A percentile compares a stretch with the other conserved stretches of the same genome.
Evolutionary conservation across 441 rosid species (phyloP).

Genomic region (Melastoma candidum): DNA sequence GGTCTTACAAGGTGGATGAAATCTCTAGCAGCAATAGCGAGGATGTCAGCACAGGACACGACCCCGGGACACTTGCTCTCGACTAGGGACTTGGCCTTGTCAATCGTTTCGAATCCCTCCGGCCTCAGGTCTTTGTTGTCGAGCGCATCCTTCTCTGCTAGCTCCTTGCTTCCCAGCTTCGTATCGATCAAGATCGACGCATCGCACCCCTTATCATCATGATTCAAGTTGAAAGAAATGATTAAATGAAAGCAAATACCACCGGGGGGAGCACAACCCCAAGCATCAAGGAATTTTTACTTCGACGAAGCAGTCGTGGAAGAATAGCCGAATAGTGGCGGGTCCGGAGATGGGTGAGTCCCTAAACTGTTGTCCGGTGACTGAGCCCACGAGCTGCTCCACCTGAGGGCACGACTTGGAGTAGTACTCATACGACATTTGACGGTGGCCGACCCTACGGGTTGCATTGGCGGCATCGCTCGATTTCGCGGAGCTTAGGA

Average conservation of each 20-base stretch:
- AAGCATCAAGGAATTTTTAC: conserved; percentile 19
- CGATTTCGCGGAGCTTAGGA: too few species aligned
- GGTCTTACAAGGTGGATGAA: conserved; percentile 30
- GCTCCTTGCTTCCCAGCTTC: conserved; percentile 38
- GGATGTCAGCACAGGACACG: conserved; percentile 43
- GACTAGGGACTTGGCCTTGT: conserved; percentile 39
- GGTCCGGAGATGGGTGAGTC: conserved; percentile 47
- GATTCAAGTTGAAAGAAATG: not conserved
- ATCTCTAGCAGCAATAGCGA: conserved; percentile 44
- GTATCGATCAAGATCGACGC: conserved; percentile 40
- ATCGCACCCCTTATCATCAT: conserved; percentile 49
- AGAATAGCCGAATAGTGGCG: conserved; percentile 57
- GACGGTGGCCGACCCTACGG: conserved; percentile 18
- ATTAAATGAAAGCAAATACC: not conserved
- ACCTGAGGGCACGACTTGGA: conserved; percentile 47
- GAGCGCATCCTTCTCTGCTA: conserved; percentile 45
- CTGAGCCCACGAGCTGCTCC: conserved; percentile 40
- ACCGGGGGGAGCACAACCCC: not conserved
- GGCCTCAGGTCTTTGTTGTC: conserved; percentile 43
- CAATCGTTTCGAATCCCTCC: conserved; percentile 44
- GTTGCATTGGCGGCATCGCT: conserved; percentile 9
- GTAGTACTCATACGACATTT: conserved; percentile 38
- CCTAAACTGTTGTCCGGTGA: conserved; percentile 46
- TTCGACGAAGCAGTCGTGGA: conserved; percentile 66
- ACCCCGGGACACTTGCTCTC: conserved; percentile 50